These are phyloP conservation scores for Lentinula sp. DNA, from an alignment of 768 basidiomycete genomes.

Conservation along the genomic window DNA sequence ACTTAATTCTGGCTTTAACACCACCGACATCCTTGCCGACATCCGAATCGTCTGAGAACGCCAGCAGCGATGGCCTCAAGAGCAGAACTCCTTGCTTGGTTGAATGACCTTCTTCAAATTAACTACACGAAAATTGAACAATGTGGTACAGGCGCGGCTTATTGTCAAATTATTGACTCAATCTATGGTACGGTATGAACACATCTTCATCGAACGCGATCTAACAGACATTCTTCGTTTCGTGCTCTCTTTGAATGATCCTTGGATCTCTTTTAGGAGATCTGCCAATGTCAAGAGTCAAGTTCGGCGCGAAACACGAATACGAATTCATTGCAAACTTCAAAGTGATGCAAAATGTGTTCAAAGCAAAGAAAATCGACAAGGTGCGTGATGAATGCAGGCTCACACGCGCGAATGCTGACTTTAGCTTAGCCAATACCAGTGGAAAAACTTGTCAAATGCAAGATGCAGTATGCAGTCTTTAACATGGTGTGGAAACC, in stretches of 20 bases:
- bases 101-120: conserved; percentile 88
- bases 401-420: background rate
- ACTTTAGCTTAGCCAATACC: conserved; percentile 68
- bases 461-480: conserved; percentile 92
- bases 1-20: background rate
- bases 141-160: conserved; percentile 86
- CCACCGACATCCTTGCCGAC: background rate
- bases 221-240: conserved; percentile 6
- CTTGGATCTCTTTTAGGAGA: conserved; percentile 50
- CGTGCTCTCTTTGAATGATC: conserved; percentile 10
- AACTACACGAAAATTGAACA: conserved; percentile 93
- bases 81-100: conserved; percentile 86
- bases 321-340: conserved; percentile 95
- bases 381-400: conserved; percentile 50
- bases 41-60: background rate
- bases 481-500: background rate
- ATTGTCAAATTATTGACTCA: conserved; percentile 93
- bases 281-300: conserved; percentile 86
- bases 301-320: conserved; percentile 94
- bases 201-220: conserved; percentile 13
- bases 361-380: conserved; percentile 91
- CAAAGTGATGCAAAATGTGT: conserved; percentile 90
- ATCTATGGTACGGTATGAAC: conserved; percentile 60
- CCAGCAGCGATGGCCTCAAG: conserved; percentile 40
- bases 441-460: conserved; percentile 92